Conservation (phyloP, 176 grass and related monocot genomes). For the Triticum urartu region DNA sequence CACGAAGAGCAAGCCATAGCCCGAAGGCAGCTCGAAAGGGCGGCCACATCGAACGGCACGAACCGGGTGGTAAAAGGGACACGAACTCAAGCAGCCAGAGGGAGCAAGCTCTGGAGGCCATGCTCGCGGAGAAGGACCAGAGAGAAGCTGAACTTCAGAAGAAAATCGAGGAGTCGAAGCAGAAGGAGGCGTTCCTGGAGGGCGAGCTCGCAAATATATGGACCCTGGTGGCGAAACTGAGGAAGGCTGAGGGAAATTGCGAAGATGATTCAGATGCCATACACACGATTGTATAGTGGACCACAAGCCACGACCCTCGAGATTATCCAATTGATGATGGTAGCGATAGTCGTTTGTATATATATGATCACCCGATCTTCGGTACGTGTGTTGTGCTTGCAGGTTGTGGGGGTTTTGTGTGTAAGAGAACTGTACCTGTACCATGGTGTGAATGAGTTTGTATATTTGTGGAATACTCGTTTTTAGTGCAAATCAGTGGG, state of each 20-base stretch:
- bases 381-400: conserved; percentile 3
- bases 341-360: neutral
- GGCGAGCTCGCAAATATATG: conserved; percentile 97
- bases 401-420: conserved; percentile 20
- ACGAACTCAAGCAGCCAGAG: conserved; percentile 52
- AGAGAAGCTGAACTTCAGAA: conserved; percentile 79
- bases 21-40: conserved; percentile 52
- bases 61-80: conserved; percentile 59
- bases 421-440: neutral
- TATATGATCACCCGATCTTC: neutral
- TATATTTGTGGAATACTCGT: neutral
- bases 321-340: neutral
- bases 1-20: conserved; percentile 59
- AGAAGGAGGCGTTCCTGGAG: conserved; percentile 88
- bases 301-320: neutral
- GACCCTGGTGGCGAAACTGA: conserved; percentile 85
- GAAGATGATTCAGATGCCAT: conserved; percentile 45
- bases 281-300: conserved; percentile 23
- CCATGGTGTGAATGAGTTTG: neutral
- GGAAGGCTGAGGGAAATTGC: conserved; percentile 50
- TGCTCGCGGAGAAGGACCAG: conserved; percentile 65
- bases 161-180: conserved; percentile 76
- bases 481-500: neutral
- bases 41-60: conserved; percentile 51
- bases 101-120: conserved; percentile 52